A percentile compares a stretch with the other conserved stretches of the same genome.
phyloP scores from a whole-genome alignment of 768 basidiomycete genomes.

The Auricularia sp. region DNA sequence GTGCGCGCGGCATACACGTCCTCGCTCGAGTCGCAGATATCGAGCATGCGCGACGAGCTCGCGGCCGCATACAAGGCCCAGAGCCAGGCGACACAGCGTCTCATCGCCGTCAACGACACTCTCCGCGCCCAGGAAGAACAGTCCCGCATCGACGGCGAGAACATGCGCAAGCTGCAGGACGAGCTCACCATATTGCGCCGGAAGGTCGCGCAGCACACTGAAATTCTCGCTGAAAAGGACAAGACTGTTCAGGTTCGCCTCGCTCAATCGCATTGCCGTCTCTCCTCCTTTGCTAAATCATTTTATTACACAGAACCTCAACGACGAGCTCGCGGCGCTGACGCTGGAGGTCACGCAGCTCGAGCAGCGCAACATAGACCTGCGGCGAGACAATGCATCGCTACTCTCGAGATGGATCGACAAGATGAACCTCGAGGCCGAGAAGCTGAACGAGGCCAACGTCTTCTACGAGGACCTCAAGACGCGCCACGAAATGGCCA shows the following conservation, averaged over 20 bases:
- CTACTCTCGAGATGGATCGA: constrained; percentile 95
- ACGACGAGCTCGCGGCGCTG: constrained; percentile 89
- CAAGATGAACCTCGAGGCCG: constrained; percentile 84
- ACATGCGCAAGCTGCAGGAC: constrained; percentile 63
- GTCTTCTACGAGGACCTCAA: constrained; percentile 84
- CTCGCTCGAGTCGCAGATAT: constrained; percentile 90
- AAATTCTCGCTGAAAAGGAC: constrained; percentile 83
- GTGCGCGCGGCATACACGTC: constrained; percentile 80
- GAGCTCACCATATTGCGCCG: constrained; percentile 58
- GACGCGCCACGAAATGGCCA: constrained; percentile 42
- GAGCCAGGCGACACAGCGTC: constrained; percentile 87
- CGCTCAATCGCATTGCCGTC: neutral
- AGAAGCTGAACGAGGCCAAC: constrained; percentile 91
- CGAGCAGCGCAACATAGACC: constrained; percentile 74
- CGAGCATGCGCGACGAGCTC: constrained; percentile 81
- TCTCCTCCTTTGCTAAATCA: constrained; percentile 1
- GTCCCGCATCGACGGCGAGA: constrained; percentile 71
- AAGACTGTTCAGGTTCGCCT: constrained; percentile 68
- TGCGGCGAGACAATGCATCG: constrained; percentile 88
- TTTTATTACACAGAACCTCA: constrained; percentile 53
- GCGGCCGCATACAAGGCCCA: constrained; percentile 94
- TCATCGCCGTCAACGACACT: constrained; percentile 90
- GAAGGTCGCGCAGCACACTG: constrained; percentile 75
- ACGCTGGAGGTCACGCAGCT: constrained; percentile 87
- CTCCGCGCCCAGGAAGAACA: constrained; percentile 88